Evolutionary conservation across 2,329 filamentous ascomycete species (phyloP), one percentile per base, ranked within the genome.

Genomic region (Teratosphaeria viscida): DNA sequence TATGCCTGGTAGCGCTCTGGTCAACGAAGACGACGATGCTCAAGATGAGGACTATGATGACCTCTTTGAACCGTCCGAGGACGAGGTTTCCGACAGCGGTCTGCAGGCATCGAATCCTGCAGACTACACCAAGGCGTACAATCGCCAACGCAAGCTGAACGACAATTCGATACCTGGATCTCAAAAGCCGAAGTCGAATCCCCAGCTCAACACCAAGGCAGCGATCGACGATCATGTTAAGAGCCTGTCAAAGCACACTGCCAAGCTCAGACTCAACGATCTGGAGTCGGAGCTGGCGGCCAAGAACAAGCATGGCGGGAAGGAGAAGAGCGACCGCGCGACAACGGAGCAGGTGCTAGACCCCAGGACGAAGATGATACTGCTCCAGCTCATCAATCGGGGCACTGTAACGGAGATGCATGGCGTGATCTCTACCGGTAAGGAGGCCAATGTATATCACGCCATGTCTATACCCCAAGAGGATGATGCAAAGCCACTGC

Each of bases 371-470:
- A 88, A 92, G 66, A 95, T 96, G 90, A 92, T 99, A 62, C 79
- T 99, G 58, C 80, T 96, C 64, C 90, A 96, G 77, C 90, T 99
- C 82, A 92, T 97, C 78, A 96, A 97, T 74, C 85, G 90, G 37
- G 88, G 90, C 61, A 81, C 92, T 63, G 86, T 99, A 56, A 89
- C 87, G 60, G 92, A 96, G 74, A 87, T 99, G 57, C 91, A 99
- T 72, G 94, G 95, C 54, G 94, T 94, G 71, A 83, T 99, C 67
- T 96, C 90, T 62, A 99, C 94, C 0, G 94, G 94, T 59, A 99
- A 99, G 74, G 94, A 99, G 75, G 94, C 94, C 61, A 99, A 99
- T 73, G 94, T 99, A 29, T 99, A 99, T 76, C 90, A 95, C 64
- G 91, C 92, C 19, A 81, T 95, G 11, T 82, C 85, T 2, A 78